phyloP scores from a whole-genome alignment of 495 filamentous ascomycete species.

The Trichocladium uniseriatum region DNA sequence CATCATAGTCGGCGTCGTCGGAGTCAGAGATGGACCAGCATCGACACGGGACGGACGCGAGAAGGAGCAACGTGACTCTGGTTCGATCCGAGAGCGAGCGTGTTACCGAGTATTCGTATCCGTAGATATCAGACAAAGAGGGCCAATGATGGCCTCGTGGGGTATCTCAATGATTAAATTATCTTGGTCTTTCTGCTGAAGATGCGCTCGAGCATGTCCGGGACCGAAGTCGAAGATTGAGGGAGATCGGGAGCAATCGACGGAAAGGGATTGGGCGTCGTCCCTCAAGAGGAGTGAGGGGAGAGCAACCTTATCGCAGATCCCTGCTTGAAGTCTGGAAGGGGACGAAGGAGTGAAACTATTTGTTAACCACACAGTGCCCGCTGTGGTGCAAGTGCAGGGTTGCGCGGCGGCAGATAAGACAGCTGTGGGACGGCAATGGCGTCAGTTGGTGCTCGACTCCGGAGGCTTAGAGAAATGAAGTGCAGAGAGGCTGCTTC shows the following conservation, averaged over 20 bases:
- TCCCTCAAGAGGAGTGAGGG: constrained; percentile 12
- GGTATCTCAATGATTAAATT: not conserved
- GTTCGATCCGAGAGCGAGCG: no score
- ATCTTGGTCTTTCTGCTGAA: not conserved
- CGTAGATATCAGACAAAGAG: no score
- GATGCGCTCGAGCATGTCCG: not conserved
- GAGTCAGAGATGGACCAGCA: not conserved
- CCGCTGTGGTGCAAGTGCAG: not conserved
- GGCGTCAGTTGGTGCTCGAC: constrained; percentile 8
- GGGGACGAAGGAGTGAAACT: not conserved
- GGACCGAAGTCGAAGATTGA: not conserved
- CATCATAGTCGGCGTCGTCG: constrained; percentile 25
- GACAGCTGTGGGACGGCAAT: constrained; percentile 11
- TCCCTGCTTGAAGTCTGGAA: constrained; percentile 20
- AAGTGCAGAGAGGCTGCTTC: not conserved
- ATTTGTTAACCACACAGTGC: not conserved
- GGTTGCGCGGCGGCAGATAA: constrained; percentile 11
- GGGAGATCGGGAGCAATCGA: not conserved
- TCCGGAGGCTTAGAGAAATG: not conserved
- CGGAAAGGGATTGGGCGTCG: constrained; percentile 4
- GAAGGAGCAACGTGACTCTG: not conserved
- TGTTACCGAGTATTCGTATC: no score
- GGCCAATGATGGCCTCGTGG: no score
- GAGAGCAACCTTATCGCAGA: constrained; percentile 35
- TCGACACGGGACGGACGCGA: not conserved